Evolutionary conservation across 352 stramenopile genomes (phyloP).

Genomic region (Thraustotheca clavata): DNA sequence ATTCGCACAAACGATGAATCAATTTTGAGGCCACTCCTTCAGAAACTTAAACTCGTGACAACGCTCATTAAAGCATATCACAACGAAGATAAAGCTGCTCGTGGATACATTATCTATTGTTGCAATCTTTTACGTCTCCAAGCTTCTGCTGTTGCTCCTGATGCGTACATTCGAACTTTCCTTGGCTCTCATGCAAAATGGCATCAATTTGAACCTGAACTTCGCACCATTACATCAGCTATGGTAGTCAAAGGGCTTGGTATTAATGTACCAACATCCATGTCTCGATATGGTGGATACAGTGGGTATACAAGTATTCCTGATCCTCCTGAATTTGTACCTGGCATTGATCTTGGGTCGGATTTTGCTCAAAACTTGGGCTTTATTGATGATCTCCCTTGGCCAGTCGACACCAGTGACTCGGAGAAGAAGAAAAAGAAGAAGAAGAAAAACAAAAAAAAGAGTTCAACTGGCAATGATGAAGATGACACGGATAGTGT

Average conservation of each 20-base stretch:
- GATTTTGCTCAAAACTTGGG: conserved; percentile 70
- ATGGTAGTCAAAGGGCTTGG: conserved; percentile 57
- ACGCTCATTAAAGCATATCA: conserved; percentile 76
- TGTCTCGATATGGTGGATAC: conserved; percentile 45
- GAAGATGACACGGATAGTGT: no score
- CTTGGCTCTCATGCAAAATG: conserved; percentile 82
- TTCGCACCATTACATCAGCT: conserved; percentile 44
- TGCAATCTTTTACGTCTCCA: conserved; percentile 87
- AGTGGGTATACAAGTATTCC: conserved; percentile 33
- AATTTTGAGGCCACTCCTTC: conserved; percentile 73
- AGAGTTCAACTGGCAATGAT: conserved; percentile 40
- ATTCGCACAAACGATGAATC: conserved; percentile 77
- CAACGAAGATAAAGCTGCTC: conserved; percentile 39
- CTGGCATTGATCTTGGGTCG: conserved; percentile 72
- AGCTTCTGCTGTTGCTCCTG: conserved; percentile 76
- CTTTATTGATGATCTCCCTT: conserved; percentile 79
- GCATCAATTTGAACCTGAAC: conserved; percentile 61
- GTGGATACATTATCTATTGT: conserved; percentile 82
- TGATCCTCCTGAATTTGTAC: conserved; percentile 39
- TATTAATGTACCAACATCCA: conserved; percentile 60
- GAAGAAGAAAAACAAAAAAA: conserved; percentile 55
- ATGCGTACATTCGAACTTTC: conserved; percentile 84
- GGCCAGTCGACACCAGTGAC: conserved; percentile 48
- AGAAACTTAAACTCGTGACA: conserved; percentile 83
- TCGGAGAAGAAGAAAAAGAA: conserved; percentile 49